Evolutionary conservation across 495 filamentous ascomycete species (phyloP), one percentile per base, ranked within the genome.

Genomic region (Aspergillus cristatus): DNA sequence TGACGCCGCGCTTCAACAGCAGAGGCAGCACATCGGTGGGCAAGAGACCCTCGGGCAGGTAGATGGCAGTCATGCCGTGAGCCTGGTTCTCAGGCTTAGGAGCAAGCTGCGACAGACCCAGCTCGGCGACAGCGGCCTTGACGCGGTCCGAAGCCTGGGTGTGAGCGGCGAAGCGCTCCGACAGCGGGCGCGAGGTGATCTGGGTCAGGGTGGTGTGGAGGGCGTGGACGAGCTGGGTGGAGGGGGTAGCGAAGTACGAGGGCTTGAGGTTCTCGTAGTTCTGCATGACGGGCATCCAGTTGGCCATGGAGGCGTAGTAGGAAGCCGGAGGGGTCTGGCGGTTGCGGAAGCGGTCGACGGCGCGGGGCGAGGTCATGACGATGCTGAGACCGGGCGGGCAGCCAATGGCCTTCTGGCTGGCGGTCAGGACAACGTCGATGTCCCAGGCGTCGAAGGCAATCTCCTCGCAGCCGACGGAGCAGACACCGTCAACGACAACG

Each of bases 271-370:
- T 85, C 68, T 98, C 91, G 67, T 98, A 98, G 58, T 95, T 95
- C 68, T 89, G 78, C 91, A 98, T 97, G 54, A 98, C 93, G 35
- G 90, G 91, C 28, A 90, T 70, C 91, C 91, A 98, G 63, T 98
- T 97, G 68, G 82, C 86, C 66, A 96, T 85, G 2, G 83, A 90
- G 18, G 85, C 88, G 58, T 95, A 98, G 70, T 95, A 98, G 6
- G 86, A 81, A 6, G 74, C 66, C 1, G 88, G 84, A 3, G 81
- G 81, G 14, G 78, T 79, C 67, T 84, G 84, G 48, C 91, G 76
- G 47, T 67, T 73, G 54, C 88, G 74, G 65, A 91, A 86, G 13
- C 61, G 65, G 51, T 89, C 71, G 43, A 98, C 83, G n/a, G 91
- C 90, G 34, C 86, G 78, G 38, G 83, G 87, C 48, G 85, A 93